Conservation (phyloP, 306 rosid genomes). For the Aeschynomene evenia region DNA sequence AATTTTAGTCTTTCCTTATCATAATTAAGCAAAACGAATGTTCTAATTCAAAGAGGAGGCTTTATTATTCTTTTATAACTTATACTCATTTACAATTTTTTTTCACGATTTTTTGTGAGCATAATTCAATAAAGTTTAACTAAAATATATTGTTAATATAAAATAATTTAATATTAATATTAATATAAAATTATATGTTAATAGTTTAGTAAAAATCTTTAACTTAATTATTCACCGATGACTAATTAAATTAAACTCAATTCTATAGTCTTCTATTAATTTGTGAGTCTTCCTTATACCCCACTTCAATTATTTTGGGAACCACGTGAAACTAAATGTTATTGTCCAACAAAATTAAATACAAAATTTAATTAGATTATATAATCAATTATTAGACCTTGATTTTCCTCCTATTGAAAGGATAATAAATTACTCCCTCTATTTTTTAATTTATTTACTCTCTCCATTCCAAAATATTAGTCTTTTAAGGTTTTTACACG, state of each 20-base stretch:
- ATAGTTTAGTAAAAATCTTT: no score
- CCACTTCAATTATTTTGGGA: neutral
- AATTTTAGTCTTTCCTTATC: neutral
- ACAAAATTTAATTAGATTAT: neutral
- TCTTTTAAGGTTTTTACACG: no score
- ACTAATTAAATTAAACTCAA: no score
- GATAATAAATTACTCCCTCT: neutral
- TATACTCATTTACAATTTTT: neutral
- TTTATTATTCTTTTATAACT: neutral
- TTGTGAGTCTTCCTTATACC: neutral
- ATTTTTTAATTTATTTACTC: no score
- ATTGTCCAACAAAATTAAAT: neutral
- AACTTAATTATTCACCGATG: no score
- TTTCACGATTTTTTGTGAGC: no score
- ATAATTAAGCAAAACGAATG: neutral
- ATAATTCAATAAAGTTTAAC: no score
- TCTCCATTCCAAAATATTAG: no score
- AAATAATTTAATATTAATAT: no score
- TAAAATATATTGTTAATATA: no score
- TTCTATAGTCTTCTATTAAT: neutral
- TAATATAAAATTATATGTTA: no score
- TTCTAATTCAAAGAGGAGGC: neutral
- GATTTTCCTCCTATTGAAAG: neutral
- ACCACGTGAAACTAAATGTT: conserved; percentile 2
- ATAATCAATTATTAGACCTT: neutral